Evolutionary conservation across 2,329 filamentous ascomycete species (phyloP).

Genomic region (Stagonosporopsis vannaccii): DNA sequence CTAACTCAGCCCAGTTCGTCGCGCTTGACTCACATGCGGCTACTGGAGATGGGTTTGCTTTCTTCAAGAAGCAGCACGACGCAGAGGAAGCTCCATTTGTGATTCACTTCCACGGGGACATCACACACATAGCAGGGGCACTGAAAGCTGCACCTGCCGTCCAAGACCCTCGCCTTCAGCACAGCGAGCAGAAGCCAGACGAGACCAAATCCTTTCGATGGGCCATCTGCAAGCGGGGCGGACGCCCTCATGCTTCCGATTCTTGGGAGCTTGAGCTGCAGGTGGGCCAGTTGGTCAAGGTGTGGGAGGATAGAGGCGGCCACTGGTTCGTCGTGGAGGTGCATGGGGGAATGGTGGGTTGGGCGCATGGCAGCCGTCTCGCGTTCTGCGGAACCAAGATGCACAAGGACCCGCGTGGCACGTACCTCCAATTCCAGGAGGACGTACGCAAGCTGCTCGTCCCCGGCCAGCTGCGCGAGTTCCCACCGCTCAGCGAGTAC

Average conservation of each 20-base stretch:
- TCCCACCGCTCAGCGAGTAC: constrained; percentile 30
- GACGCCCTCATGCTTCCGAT: constrained; percentile 33
- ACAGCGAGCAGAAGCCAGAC: constrained; percentile 1
- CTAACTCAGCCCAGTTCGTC: constrained; percentile 30
- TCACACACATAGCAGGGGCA: constrained; percentile 19
- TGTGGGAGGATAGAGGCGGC: constrained; percentile 31
- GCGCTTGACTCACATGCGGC: constrained; percentile 31
- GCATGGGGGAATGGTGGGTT: constrained; percentile 26
- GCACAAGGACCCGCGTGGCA: constrained; percentile 21
- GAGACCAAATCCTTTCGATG: constrained; percentile 17
- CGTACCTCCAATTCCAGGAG: constrained; percentile 27
- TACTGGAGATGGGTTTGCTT: constrained; percentile 31
- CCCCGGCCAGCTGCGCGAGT: constrained; percentile 25
- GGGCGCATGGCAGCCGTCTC: constrained; percentile 35
- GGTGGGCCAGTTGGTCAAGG: constrained; percentile 34
- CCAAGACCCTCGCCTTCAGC: constrained; percentile 8
- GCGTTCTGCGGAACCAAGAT: constrained; percentile 25
- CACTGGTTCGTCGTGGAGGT: constrained; percentile 35
- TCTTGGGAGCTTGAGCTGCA: constrained; percentile 35
- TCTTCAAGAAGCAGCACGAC: constrained; percentile 33
- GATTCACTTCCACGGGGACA: constrained; percentile 28
- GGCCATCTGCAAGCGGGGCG: constrained; percentile 31
- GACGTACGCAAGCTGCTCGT: constrained; percentile 27
- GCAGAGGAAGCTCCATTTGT: constrained; percentile 25
- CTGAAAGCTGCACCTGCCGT: not conserved